A percentile compares a stretch with the other conserved stretches of the same genome.
Evolutionary conservation across 257 asterid genomes (phyloP).

Genomic region (Nicotiana noctiflora): DNA sequence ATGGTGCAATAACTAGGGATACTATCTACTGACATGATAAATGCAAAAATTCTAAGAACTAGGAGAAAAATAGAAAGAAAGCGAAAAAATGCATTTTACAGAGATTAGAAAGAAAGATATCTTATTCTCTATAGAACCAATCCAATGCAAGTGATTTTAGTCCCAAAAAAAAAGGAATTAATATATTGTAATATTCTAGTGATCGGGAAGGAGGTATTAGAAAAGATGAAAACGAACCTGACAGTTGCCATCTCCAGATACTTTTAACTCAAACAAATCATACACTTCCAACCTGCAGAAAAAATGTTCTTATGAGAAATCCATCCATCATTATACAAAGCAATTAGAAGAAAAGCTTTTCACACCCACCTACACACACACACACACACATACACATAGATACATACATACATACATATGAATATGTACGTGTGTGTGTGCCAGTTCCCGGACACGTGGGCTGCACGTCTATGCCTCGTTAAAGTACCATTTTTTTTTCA

Average conservation of each 20-base stretch:
- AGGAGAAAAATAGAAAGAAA: neutral
- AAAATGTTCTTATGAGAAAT: neutral
- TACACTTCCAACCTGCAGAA: constrained; percentile 57
- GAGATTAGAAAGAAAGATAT: neutral
- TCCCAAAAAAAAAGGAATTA: neutral
- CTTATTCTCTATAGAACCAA: neutral
- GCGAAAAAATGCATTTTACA: neutral
- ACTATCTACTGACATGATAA: too few species aligned
- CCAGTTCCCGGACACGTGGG: too few species aligned
- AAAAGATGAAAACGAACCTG: constrained; percentile 49
- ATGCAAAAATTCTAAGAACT: too few species aligned
- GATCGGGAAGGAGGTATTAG: neutral
- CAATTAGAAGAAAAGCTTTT: neutral
- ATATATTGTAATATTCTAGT: neutral
- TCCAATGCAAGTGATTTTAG: neutral
- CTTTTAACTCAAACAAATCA: constrained; percentile 68
- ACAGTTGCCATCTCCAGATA: constrained; percentile 88
- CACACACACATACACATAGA: too few species aligned
- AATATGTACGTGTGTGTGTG: too few species aligned
- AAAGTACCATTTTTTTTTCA: too few species aligned
- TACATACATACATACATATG: too few species aligned
- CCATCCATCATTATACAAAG: neutral
- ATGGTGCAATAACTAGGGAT: too few species aligned
- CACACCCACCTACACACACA: too few species aligned
- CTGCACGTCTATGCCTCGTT: too few species aligned